Base-by-base conservation (phyloP, 2,329 filamentous ascomycete species). In the Aspergillus pseudotamarii region DNA sequence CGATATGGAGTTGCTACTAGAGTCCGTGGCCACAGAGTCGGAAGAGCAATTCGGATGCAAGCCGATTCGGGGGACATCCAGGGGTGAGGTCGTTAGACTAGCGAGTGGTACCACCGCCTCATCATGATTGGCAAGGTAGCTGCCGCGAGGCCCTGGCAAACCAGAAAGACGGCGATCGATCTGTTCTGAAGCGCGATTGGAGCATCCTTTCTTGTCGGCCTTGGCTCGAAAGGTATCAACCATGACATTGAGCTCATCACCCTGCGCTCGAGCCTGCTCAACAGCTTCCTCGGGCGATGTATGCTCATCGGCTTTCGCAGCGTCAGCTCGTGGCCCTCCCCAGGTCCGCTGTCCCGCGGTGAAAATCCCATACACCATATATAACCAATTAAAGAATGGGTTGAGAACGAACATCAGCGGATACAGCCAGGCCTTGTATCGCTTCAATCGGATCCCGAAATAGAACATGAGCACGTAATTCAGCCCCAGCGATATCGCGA, bases 391-490 rank as follows among this genome's bases (percentile, higher is more conserved):
- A 84, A 97, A 94, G 75, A 98, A 96, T 0, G 95, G 94, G 74
- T 97, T 98, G 66, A 97, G 78, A 54, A 97, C 80, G 75, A 97
- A 98, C 93, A 98, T 97, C 66, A 98, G 72, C 0, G 94, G 94
- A 75, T 98, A 98, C 6, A 98, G 83, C 90, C 92, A 94, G 66
- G 96, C 91, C 83, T 99, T 98, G 82, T 90, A 97, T 12, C 95
- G 87, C 64, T 90, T 89, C 56, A 98, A 86, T 78, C 92, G 93
- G 60, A 89, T 86, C 28, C 93, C 94, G 76, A 98, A 97, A 81
- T 97, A 98, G 65, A 98, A 82, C 94, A 98, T 98, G 76, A 98
- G 87, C 57, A 93, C 76, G 90, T 94, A 98, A 76, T 98, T 98
- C 45, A 98, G 84, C 0, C 94, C 94, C 2, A 98, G 85, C 0